Evolutionary conservation across 2,329 filamentous ascomycete species (phyloP).

Genomic region (Exophiala sp.): DNA sequence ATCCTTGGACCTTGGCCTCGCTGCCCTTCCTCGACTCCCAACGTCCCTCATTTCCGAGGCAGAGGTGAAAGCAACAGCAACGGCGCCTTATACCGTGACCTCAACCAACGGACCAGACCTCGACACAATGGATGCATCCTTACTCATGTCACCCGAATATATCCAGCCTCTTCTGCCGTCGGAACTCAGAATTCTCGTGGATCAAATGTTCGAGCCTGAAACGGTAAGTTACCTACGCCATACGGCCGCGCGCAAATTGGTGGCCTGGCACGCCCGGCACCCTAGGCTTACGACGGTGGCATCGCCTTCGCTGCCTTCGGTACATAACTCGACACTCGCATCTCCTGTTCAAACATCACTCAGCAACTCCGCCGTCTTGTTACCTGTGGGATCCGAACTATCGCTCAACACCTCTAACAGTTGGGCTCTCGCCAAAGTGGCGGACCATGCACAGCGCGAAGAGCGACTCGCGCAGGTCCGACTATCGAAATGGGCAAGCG

Average conservation of each 20-base stretch:
- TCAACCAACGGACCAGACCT: slow-evolving; percentile 64
- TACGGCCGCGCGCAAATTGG: slow-evolving; percentile 71
- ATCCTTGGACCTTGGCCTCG: slow-evolving; percentile 38
- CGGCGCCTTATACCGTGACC: slow-evolving; percentile 66
- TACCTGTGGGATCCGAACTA: slow-evolving; percentile 28
- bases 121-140: slow-evolving; percentile 84
- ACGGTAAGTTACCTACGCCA: slow-evolving; percentile 78
- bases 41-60: slow-evolving; percentile 3
- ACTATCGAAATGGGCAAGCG: slow-evolving; percentile 73
- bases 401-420: slow-evolving; percentile 37
- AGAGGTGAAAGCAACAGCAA: slow-evolving; percentile 10
- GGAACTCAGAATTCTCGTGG: slow-evolving; percentile 65
- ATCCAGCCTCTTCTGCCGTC: slow-evolving; percentile 71
- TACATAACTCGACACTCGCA: slow-evolving; percentile 28
- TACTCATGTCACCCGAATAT: slow-evolving; percentile 90
- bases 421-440: slow-evolving; percentile 57
- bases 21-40: slow-evolving; percentile 21
- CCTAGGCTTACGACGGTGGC: slow-evolving; percentile 29
- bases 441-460: slow-evolving; percentile 55
- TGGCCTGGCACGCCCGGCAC: slow-evolving; percentile 58
- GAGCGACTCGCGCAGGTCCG: slow-evolving; percentile 61
- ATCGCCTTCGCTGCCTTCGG: slow-evolving; percentile 25
- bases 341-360: slow-evolving; percentile 28
- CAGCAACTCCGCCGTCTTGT: slow-evolving; percentile 31
- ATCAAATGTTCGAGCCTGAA: slow-evolving; percentile 68